A percentile compares a stretch with the other conserved stretches of the same genome.
phyloP scores from a whole-genome alignment of 139 green algal species.

The Axilococcus clingmanii region DNA sequence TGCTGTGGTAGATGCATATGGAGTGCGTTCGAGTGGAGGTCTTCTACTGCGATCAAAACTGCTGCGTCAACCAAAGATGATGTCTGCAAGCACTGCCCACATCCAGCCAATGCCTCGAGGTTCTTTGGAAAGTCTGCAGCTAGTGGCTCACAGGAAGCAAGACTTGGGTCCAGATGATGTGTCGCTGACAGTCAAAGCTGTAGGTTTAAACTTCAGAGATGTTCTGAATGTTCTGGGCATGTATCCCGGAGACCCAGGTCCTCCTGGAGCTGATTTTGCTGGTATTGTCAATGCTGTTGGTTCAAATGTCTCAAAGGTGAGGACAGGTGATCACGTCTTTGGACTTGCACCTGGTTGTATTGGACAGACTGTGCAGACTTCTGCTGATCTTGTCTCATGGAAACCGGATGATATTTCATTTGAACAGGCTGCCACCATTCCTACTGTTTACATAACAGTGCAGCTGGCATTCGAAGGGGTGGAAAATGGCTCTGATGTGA shows the following conservation, averaged over 20 bases:
- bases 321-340: constrained; percentile 53
- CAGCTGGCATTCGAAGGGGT: constrained; percentile 13
- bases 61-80: neutral
- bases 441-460: constrained; percentile 69
- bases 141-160: constrained; percentile 1
- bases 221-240: constrained; percentile 52
- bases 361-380: constrained; percentile 38
- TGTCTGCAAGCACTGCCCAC: neutral
- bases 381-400: constrained; percentile 37
- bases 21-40: neutral
- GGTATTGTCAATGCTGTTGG: constrained; percentile 28
- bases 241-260: constrained; percentile 38
- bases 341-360: constrained; percentile 62
- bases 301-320: neutral
- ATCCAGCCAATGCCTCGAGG: constrained; percentile 35
- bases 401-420: constrained; percentile 48
- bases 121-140: constrained; percentile 36
- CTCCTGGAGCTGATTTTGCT: constrained; percentile 37
- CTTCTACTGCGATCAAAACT: constrained; percentile 5
- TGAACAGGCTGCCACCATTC: constrained; percentile 55
- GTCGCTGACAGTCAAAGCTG: constrained; percentile 23
- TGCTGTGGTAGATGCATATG: constrained; percentile 5
- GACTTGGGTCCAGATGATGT: neutral
- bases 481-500: constrained; percentile 12
- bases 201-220: constrained; percentile 49